Evolutionary conservation across 2,329 filamentous ascomycete species (phyloP), one percentile per base, ranked within the genome.

Genomic region (Aspergillus brasiliensis): DNA sequence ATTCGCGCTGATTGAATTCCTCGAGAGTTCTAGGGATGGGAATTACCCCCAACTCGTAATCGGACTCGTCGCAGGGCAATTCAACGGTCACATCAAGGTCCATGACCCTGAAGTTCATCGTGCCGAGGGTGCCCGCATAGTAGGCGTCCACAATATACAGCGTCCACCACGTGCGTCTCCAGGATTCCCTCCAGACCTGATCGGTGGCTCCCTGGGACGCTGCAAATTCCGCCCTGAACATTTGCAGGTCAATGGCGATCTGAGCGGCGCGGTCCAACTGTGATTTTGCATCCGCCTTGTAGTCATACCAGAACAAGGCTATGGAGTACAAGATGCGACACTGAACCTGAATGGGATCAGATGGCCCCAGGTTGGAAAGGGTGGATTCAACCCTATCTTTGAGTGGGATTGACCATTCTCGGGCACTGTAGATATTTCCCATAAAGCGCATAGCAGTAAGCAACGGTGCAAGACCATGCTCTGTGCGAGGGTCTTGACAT

Each of bases 101-200:
- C 31, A 62, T 28, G 11, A 67, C 55, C 10, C 51, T 54, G 27
- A 72, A 68, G 3, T 64, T 67, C 67, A 63, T 69, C 2, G 69
- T 70, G 7, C 67, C 68, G n/a, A 68, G 57, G 28, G 65, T 88
- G 4, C 90, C 91, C 2, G 91, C 88, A 63, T 93, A 85, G 82
- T 93, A 89, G 54, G 88, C 90, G 69, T 95, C 91, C 8, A 90
- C 83, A 13, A 90, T 83, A 71, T 88, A 93, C 23, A 75, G 38
- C 63, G 66, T 67, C 73, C 74, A 76, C 73, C 73, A 76, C 7
- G 74, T 75, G 15, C 74, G 65, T 51, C 74, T 69, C 74, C 90
- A 92, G 71, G 65, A 66, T 63, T 76, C 74, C 40, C 28, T 59
- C 21, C 69, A 28, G 1, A 73, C 64, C 0, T 57, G 53, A 51